These are phyloP conservation scores for Rhizoclosmatium sp. DNA, from an alignment of 192 early-diverging fungal species.

Conservation along the genomic window DNA sequence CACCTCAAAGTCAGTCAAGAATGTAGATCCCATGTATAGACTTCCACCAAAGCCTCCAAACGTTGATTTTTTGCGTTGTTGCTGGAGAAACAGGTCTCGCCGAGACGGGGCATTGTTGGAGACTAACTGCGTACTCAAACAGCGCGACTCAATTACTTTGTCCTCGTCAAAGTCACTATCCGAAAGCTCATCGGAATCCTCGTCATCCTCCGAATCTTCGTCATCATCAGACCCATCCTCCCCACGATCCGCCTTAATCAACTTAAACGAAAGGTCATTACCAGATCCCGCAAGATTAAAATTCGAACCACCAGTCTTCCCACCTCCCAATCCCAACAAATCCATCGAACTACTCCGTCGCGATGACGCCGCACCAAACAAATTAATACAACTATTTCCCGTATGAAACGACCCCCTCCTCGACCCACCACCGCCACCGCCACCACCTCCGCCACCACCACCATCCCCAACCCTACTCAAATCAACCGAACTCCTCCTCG, in stretches of 20 bases:
- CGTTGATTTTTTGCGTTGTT: background rate
- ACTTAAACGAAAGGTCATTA: background rate
- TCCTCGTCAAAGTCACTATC: background rate
- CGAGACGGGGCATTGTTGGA: background rate
- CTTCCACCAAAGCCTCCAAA: background rate
- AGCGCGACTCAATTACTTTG: background rate
- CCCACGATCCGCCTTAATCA: too few species aligned
- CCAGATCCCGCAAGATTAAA: background rate
- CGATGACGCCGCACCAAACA: too few species aligned
- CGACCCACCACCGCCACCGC: background rate
- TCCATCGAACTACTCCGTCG: too few species aligned
- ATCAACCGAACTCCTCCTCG: background rate
- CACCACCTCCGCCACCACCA: background rate
- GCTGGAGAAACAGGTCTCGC: background rate
- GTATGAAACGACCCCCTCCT: background rate
- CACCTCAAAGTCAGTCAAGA: conserved; percentile 9
- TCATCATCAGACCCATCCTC: background rate
- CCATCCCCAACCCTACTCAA: background rate
- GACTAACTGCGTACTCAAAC: background rate
- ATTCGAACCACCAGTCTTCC: background rate
- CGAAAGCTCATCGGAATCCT: background rate
- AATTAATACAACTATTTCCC: too few species aligned
- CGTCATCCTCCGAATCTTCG: background rate
- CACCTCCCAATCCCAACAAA: too few species aligned
- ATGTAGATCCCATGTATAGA: conserved; percentile 15